A percentile compares a stretch with the other conserved stretches of the same genome.
Evolutionary conservation across 805 yeast genomes (phyloP).

Genomic region (Naumovozyma castellii): DNA sequence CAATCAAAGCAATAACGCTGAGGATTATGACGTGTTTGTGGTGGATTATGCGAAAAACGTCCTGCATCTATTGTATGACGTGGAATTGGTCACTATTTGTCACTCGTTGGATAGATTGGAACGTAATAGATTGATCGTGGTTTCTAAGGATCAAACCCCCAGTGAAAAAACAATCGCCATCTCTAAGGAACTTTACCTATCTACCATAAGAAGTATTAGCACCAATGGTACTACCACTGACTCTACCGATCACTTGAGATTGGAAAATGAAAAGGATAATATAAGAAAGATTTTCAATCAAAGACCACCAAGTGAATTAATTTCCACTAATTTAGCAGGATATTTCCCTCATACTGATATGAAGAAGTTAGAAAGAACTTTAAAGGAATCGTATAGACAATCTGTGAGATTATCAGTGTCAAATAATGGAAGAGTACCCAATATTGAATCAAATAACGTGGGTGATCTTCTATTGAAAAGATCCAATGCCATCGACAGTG

Average conservation of each 20-base stretch:
- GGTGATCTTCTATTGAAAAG: slow-evolving; percentile 56
- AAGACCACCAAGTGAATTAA: slow-evolving; percentile 87
- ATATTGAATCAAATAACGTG: slow-evolving; percentile 40
- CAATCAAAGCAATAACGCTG: slow-evolving; percentile 22
- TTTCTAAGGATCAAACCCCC: slow-evolving; percentile 57
- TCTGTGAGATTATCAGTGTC: slow-evolving; percentile 43
- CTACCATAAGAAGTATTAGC: slow-evolving; percentile 17
- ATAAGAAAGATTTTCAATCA: slow-evolving; percentile 57
- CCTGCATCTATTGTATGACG: slow-evolving; percentile 51
- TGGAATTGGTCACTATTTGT: slow-evolving; percentile 73
- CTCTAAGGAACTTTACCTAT: slow-evolving; percentile 38
- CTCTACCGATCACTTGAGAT: slow-evolving; percentile 3
- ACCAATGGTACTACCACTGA: neutral
- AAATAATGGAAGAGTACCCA: slow-evolving; percentile 16
- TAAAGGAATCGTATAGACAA: slow-evolving; percentile 74
- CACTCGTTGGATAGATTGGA: slow-evolving; percentile 65
- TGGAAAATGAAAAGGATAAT: slow-evolving; percentile 23
- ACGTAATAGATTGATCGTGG: slow-evolving; percentile 58
- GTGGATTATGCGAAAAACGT: slow-evolving; percentile 35
- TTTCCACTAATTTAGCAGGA: slow-evolving; percentile 79
- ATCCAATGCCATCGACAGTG: slow-evolving; percentile 46
- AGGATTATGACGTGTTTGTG: slow-evolving; percentile 51
- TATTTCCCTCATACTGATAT: slow-evolving; percentile 82
- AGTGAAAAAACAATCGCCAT: slow-evolving; percentile 48
- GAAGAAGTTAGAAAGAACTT: slow-evolving; percentile 63